Conservation (phyloP, 371 early-diverging fungal species). For the Mortierella sp. region DNA sequence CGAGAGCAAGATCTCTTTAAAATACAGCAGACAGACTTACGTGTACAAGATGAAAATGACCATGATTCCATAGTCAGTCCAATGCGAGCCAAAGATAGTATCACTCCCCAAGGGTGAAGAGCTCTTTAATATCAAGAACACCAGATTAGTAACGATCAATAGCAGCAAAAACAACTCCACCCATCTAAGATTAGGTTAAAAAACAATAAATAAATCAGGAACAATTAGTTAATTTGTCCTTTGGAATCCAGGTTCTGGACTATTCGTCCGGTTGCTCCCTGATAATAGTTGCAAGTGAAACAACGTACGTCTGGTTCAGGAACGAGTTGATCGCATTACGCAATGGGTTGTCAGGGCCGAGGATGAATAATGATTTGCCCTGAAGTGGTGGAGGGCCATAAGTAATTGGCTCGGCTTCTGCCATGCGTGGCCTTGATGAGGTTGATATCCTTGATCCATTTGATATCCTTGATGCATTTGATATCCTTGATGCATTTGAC, state of each 20-base stretch:
- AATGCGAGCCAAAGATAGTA: constrained; percentile 63
- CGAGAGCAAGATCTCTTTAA: no score
- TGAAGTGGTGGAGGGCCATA: constrained; percentile 17
- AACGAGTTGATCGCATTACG: constrained; percentile 29
- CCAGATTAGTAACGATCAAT: constrained; percentile 64
- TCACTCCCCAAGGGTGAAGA: constrained; percentile 58
- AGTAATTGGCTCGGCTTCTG: not conserved
- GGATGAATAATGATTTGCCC: constrained; percentile 43
- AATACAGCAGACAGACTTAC: constrained; percentile 48
- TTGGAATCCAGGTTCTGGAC: not conserved
- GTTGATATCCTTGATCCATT: constrained; percentile 4
- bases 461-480: constrained; percentile 1
- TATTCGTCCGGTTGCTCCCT: not conserved
- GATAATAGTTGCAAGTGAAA: not conserved
- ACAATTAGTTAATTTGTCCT: not conserved
- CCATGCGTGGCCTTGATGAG: not conserved
- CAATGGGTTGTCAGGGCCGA: constrained; percentile 41
- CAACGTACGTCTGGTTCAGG: constrained; percentile 40
- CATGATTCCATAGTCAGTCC: constrained; percentile 69
- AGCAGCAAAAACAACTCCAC: constrained; percentile 66
- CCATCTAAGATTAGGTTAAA: constrained; percentile 62
- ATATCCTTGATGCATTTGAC: constrained; percentile 5
- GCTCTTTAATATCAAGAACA: constrained; percentile 60
- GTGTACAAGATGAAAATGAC: constrained; percentile 70
- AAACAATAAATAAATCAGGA: no score